phyloP scores from a whole-genome alignment of 805 yeast species.

The Yarrowia keelungensis region DNA sequence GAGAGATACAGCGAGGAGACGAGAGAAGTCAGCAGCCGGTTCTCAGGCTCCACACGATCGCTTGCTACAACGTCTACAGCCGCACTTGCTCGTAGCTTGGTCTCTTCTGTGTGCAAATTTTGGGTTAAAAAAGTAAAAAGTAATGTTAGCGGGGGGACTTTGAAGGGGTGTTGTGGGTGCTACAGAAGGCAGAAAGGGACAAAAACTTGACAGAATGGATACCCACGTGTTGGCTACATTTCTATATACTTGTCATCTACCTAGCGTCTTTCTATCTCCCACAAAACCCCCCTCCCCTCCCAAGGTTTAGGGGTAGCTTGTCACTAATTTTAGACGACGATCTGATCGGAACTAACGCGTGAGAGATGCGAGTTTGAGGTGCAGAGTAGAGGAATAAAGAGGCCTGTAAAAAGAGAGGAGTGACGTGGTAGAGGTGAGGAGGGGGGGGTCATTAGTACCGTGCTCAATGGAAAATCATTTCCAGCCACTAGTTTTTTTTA shows the following conservation, averaged over 20 bases:
- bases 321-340: slow-evolving; percentile 32
- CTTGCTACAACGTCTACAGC: slow-evolving; percentile 17
- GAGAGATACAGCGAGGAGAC: no score
- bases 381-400: background rate
- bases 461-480: no score
- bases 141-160: slow-evolving; percentile 1
- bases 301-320: slow-evolving; percentile 2
- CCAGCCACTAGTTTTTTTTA: no score
- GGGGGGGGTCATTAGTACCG: background rate
- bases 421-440: background rate
- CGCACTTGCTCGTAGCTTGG: slow-evolving; percentile 5
- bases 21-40: no score
- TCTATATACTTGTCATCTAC: background rate
- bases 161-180: background rate
- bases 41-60: slow-evolving; percentile 1
- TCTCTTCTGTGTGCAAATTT: slow-evolving; percentile 7
- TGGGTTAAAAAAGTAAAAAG: slow-evolving; percentile 22
- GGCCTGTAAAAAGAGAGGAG: background rate
- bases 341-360: slow-evolving; percentile 34
- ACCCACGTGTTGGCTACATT: background rate
- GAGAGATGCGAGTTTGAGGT: slow-evolving; percentile 13
- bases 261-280: background rate
- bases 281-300: background rate
- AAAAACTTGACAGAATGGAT: background rate
- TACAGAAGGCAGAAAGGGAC: background rate